These are phyloP conservation scores for Sarocladiaceae sp. DNA, from an alignment of 2,329 filamentous ascomycete genomes.

Conservation along the genomic window DNA sequence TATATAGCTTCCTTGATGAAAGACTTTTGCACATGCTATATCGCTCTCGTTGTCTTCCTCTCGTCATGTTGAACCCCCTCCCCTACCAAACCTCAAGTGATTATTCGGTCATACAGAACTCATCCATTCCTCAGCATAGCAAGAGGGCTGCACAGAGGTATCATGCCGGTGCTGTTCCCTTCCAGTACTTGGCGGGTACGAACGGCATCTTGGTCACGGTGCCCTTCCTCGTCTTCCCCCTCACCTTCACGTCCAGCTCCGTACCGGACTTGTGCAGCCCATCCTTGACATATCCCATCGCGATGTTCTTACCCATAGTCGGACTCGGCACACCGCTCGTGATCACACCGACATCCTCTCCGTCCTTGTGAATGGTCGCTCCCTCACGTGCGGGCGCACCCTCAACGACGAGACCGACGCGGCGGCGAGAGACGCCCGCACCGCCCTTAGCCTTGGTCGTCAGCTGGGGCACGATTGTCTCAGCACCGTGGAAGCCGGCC, in stretches of 20 bases:
- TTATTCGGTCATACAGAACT: neutral
- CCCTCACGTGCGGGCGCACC: slow-evolving; percentile 89
- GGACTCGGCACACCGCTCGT: slow-evolving; percentile 91
- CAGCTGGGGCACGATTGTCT: slow-evolving; percentile 70
- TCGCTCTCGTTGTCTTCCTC: neutral
- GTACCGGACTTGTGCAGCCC: slow-evolving; percentile 80
- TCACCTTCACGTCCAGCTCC: slow-evolving; percentile 68
- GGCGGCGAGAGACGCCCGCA: slow-evolving; percentile 60
- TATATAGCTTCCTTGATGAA: too few relatives aligned
- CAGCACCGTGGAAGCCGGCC: slow-evolving; percentile 79
- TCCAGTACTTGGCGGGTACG: slow-evolving; percentile 64
- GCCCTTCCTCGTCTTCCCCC: slow-evolving; percentile 69
- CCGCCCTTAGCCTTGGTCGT: slow-evolving; percentile 68
- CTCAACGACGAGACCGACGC: slow-evolving; percentile 75
- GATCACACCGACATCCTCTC: slow-evolving; percentile 66
- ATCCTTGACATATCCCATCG: slow-evolving; percentile 86
- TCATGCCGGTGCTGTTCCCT: slow-evolving; percentile 4
- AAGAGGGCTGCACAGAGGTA: neutral
- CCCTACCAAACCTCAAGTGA: neutral
- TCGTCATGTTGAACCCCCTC: slow-evolving; percentile 4
- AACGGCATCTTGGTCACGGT: slow-evolving; percentile 86
- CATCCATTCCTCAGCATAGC: neutral
- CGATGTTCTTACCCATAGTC: slow-evolving; percentile 81
- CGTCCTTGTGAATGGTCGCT: slow-evolving; percentile 64
- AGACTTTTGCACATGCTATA: neutral